Evolutionary conservation across 306 rosid species (phyloP), one percentile per base, ranked within the genome.

Genomic region (Sechiopsis laciniata): DNA sequence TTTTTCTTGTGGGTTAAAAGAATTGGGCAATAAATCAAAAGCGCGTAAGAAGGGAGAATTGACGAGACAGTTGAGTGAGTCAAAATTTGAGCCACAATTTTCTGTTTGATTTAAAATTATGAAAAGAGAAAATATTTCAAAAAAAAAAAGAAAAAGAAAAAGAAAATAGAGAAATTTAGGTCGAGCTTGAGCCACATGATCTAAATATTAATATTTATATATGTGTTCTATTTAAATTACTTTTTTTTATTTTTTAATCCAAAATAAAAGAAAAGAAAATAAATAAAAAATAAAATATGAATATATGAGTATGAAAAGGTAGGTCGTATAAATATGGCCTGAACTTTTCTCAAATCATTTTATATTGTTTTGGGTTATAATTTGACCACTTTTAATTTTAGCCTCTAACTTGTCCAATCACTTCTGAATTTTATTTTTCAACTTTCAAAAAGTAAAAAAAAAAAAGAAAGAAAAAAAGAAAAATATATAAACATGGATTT

Each of bases 61-160:
- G 51, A 35, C 37, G 3, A 64, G 53, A 29, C 20, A 12, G 67
- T 15, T 61, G 53, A 29, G 3, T 24, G 26, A n/a, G 53, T 64
- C 71, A 64, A 58, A 64, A 26, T 51, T 64, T 64, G 52, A 40
- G 29, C 53, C 16, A 37, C 52, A 64, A 66, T 66, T 14, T 45
- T 45, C 12, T 45, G 50, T 32, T n/a, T 42, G 17, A 42, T 45
- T 40, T n/a, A 10, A 2, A 42, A 40, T 5, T 20, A 17, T 66
- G 5, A 45, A 45, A n/a, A n/a, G n/a, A n/a, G n/a, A n/a, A n/a
- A n/a, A n/a, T n/a, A n/a, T n/a, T n/a, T n/a, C n/a, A n/a, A n/a
- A n/a, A n/a, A n/a, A n/a, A n/a, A n/a, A n/a, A n/a, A n/a, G n/a
- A n/a, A n/a, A n/a, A n/a, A n/a, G n/a, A n/a, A n/a, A n/a, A n/a